Percentiles rank a stretch among this genome's conserved stretches.
These are phyloP conservation scores for Gossypium australe DNA, from an alignment of 345 rosid genomes.

Conservation along the genomic window DNA sequence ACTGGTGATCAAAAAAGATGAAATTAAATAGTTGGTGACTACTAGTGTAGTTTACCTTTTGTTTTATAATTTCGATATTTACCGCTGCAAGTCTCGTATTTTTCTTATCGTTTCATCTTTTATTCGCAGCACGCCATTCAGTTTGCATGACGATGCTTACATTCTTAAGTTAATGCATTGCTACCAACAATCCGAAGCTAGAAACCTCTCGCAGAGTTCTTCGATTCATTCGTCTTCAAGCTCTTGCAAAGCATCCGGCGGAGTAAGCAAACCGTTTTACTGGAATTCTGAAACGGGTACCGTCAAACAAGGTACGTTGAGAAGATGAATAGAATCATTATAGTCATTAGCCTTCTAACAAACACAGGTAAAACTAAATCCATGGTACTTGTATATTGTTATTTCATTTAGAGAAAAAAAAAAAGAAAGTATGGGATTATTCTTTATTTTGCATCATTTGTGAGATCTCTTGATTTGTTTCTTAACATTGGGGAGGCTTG, in stretches of 20 bases:
- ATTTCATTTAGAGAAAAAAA: neutral
- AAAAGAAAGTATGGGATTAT: neutral
- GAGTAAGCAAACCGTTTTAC: constrained; percentile 28
- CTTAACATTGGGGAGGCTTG: neutral
- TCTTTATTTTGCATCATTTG: too few species aligned
- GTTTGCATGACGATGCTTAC: constrained; percentile 35
- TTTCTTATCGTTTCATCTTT: neutral
- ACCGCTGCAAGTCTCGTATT: too few species aligned
- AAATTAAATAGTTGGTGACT: too few species aligned
- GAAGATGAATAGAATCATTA: neutral
- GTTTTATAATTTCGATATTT: neutral
- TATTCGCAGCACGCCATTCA: constrained; percentile 31
- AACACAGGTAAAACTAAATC: neutral
- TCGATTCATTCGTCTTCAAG: constrained; percentile 36
- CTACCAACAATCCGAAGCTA: constrained; percentile 24
- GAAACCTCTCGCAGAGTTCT: constrained; percentile 19
- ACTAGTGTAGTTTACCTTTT: too few species aligned
- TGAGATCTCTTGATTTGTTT: neutral
- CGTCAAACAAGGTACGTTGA: neutral
- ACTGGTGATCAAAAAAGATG: too few species aligned
- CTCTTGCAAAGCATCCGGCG: constrained; percentile 36
- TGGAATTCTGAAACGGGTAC: constrained; percentile 28
- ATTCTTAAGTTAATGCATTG: constrained; percentile 32
- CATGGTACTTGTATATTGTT: neutral
- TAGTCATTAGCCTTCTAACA: neutral